Conservation (phyloP, 148 eudicot species). For the Rhododendron williamsianum region DNA sequence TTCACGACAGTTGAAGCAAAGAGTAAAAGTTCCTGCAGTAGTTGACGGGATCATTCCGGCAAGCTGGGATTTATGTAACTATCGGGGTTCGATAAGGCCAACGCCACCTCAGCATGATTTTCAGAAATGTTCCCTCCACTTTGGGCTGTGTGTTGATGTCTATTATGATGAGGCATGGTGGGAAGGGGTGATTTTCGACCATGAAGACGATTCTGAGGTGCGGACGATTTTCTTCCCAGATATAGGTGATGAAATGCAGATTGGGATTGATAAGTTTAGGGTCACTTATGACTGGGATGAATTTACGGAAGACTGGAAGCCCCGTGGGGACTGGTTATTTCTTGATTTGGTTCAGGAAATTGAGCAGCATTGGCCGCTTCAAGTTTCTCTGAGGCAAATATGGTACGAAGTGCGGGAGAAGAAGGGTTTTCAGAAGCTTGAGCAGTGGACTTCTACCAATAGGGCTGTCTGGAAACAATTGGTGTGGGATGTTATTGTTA, state of each 20-base stretch:
- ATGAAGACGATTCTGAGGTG: constrained; percentile 26
- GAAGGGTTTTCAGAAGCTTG: constrained; percentile 30
- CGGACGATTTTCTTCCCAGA: constrained; percentile 84
- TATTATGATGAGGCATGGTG: constrained; percentile 77
- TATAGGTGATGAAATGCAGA: constrained; percentile 54
- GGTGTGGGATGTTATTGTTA: constrained; percentile 34
- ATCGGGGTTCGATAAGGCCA: constrained; percentile 62
- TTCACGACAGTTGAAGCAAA: constrained; percentile 24
- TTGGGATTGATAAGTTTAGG: constrained; percentile 27
- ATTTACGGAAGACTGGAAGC: constrained; percentile 49
- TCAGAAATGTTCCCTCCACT: constrained; percentile 24
- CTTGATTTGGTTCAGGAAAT: constrained; percentile 49
- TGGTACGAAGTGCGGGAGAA: constrained; percentile 75
- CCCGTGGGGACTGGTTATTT: constrained; percentile 73
- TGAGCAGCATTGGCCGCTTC: constrained; percentile 35
- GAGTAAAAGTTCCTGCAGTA: constrained; percentile 31
- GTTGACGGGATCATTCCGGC: constrained; percentile 31
- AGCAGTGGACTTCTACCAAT: constrained; percentile 56
- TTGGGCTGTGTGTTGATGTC: constrained; percentile 78
- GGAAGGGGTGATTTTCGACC: constrained; percentile 92
- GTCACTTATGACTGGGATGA: constrained; percentile 76
- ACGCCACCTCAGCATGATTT: constrained; percentile 22
- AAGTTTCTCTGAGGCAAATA: constrained; percentile 68
- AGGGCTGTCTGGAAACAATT: constrained; percentile 43
- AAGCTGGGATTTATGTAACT: constrained; percentile 2